Conservation (phyloP, 306 rosid genomes). For the Ochetophila trinervis region DNA sequence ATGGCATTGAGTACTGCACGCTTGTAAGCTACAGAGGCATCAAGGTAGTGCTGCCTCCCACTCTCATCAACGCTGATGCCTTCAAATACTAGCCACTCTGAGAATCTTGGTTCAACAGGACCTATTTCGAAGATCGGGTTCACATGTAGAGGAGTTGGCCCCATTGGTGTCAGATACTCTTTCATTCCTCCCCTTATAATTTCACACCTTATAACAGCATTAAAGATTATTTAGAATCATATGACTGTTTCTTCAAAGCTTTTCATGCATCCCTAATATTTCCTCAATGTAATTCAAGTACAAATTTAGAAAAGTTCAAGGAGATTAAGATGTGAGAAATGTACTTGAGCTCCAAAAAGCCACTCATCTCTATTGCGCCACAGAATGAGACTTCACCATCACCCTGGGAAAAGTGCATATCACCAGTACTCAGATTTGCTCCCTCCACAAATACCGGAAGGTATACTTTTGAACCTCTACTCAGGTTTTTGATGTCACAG, state of each 20-base stretch:
- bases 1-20: slow-evolving; percentile 73
- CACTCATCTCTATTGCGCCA: slow-evolving; percentile 98
- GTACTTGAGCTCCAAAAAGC: slow-evolving; percentile 88
- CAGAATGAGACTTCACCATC: slow-evolving; percentile 89
- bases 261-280: background rate
- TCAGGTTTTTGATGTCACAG: slow-evolving; percentile 89
- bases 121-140: slow-evolving; percentile 91
- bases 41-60: slow-evolving; percentile 81
- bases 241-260: background rate
- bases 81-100: slow-evolving; percentile 87
- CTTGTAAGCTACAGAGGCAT: slow-evolving; percentile 80
- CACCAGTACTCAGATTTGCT: slow-evolving; percentile 90
- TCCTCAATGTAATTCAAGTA: background rate
- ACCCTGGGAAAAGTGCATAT: slow-evolving; percentile 94
- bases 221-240: background rate
- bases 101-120: slow-evolving; percentile 87
- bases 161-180: slow-evolving; percentile 97
- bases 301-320: background rate
- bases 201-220: slow-evolving; percentile 54
- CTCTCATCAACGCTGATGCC: slow-evolving; percentile 82
- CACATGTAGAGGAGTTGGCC: slow-evolving; percentile 83
- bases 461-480: slow-evolving; percentile 78
- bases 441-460: slow-evolving; percentile 92
- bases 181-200: slow-evolving; percentile 90
- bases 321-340: slow-evolving; percentile 1